Evolutionary conservation across 2,329 filamentous ascomycete species (phyloP).

Genomic region (Fusarium sp.): DNA sequence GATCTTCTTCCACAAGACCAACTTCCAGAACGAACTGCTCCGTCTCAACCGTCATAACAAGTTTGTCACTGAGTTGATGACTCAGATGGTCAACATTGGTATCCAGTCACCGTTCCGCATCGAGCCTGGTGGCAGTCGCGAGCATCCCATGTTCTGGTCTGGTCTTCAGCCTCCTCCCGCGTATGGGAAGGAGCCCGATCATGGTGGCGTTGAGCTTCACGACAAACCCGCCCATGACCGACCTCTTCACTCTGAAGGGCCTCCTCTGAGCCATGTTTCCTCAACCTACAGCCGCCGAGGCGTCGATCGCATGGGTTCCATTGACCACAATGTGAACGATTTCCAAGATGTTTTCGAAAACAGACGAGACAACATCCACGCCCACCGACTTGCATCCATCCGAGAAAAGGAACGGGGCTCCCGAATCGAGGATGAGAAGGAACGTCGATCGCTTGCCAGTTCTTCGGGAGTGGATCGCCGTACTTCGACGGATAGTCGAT

Average conservation of each 20-base stretch:
- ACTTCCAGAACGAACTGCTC: conserved; percentile 93
- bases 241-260: conserved; percentile 17
- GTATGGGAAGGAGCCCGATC: conserved; percentile 43
- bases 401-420: conserved; percentile 48
- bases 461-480: conserved; percentile 41
- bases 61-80: conserved; percentile 91
- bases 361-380: conserved; percentile 48
- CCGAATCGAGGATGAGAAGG: conserved; percentile 40
- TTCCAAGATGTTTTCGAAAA: conserved; percentile 57
- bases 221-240: conserved; percentile 13
- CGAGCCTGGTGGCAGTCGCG: conserved; percentile 73
- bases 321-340: conserved; percentile 49
- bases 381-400: conserved; percentile 50
- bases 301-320: conserved; percentile 39
- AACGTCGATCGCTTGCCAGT: conserved; percentile 39
- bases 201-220: conserved; percentile 11
- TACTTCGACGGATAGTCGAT: conserved; percentile 38
- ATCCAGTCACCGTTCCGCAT: conserved; percentile 76
- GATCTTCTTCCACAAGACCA: conserved; percentile 97
- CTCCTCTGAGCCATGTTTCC: conserved; percentile 13
- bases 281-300: conserved; percentile 30
- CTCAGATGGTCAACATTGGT: conserved; percentile 81
- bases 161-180: conserved; percentile 48
- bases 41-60: conserved; percentile 92
- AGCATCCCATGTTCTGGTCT: conserved; percentile 69